Evolutionary conservation across 1,284 basidiomycete genomes (phyloP).

Genomic region (Marasmius sp.): DNA sequence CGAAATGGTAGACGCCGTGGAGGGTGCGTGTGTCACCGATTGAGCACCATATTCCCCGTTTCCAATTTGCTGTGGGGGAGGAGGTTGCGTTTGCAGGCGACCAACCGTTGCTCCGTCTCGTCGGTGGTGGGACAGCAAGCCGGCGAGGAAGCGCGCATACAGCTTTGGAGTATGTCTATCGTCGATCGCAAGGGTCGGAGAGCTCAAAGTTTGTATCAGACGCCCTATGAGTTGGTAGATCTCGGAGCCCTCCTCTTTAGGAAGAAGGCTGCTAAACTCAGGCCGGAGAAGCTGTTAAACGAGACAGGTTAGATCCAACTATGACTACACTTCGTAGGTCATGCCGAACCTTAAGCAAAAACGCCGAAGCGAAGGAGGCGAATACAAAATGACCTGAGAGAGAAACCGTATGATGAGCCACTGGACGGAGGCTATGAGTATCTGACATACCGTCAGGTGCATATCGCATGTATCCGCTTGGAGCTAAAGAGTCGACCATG

Average conservation of each 20-base stretch:
- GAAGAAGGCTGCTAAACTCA: constrained; percentile 63
- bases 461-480: constrained; percentile 77
- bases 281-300: constrained; percentile 63
- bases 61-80: constrained; percentile 29
- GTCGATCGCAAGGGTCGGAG: constrained; percentile 77
- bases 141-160: constrained; percentile 76
- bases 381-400: constrained; percentile 75
- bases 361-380: constrained; percentile 82
- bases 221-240: constrained; percentile 71
- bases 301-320: not conserved
- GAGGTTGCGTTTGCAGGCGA: constrained; percentile 45
- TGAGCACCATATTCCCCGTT: not conserved
- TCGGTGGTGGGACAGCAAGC: constrained; percentile 65
- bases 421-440: not conserved
- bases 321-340: not conserved
- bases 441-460: constrained; percentile 68
- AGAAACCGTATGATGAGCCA: not conserved
- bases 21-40: constrained; percentile 2
- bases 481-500: constrained; percentile 65
- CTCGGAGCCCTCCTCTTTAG: constrained; percentile 61
- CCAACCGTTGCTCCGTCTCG: constrained; percentile 58
- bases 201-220: constrained; percentile 70
- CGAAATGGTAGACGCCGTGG: constrained; percentile 12
- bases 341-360: constrained; percentile 68
- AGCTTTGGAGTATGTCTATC: constrained; percentile 79